A percentile compares a stretch with the other conserved stretches of the same genome.
phyloP scores from a whole-genome alignment of 345 rosid genomes.

The Euphorbia lathyris region DNA sequence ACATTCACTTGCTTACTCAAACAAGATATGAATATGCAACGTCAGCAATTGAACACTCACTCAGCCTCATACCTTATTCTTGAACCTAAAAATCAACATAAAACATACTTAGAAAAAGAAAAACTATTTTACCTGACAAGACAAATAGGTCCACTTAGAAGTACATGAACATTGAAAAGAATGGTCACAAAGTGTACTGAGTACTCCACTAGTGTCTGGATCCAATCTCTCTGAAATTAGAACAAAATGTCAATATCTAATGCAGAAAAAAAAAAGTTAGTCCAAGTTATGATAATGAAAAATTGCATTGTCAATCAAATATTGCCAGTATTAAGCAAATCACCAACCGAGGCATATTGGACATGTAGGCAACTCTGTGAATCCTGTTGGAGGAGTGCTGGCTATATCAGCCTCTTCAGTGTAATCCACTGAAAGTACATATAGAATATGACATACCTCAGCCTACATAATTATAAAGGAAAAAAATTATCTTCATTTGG shows the following conservation, averaged over 20 bases:
- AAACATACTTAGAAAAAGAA: constrained; percentile 8
- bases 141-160: constrained; percentile 87
- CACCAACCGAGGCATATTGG: constrained; percentile 84
- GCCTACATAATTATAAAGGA: constrained; percentile 42
- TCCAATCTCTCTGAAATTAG: constrained; percentile 72
- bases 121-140: constrained; percentile 69
- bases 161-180: constrained; percentile 92
- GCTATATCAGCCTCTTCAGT: constrained; percentile 63
- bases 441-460: constrained; percentile 82
- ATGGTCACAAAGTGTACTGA: constrained; percentile 85
- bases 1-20: not conserved
- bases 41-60: not conserved
- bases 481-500: not conserved
- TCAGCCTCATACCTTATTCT: not conserved
- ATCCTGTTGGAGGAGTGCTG: constrained; percentile 59
- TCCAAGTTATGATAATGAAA: not conserved
- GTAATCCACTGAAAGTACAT: constrained; percentile 56
- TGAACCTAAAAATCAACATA: not conserved
- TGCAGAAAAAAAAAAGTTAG: not conserved
- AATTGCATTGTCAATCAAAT: not conserved
- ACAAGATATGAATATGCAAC: not conserved
- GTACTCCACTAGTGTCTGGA: constrained; percentile 86
- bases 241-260: not conserved
- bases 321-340: not conserved
- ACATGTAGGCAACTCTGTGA: constrained; percentile 81